Conservation (phyloP, 2,329 filamentous ascomycete species). For the Aspergillus sp. region DNA sequence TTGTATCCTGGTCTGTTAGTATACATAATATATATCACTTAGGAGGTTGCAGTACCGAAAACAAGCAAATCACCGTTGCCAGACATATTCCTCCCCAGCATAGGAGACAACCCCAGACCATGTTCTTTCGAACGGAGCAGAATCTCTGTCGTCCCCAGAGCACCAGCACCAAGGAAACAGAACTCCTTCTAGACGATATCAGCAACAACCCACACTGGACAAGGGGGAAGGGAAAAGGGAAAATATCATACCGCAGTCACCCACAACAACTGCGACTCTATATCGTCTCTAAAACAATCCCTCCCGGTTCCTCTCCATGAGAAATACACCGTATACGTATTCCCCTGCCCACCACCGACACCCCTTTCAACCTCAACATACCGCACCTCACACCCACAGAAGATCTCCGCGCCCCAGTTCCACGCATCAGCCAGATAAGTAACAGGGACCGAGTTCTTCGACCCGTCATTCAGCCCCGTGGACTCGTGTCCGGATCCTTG, state of each 20-base stretch:
- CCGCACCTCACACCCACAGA: slow-evolving; percentile 67
- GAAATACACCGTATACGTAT: slow-evolving; percentile 58
- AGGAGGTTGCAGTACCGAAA: no score
- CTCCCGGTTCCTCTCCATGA: slow-evolving; percentile 1
- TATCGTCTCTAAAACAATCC: not conserved
- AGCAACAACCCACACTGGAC: no score
- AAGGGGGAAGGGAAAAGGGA: no score
- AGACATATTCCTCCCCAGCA: slow-evolving; percentile 9
- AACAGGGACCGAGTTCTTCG: slow-evolving; percentile 58
- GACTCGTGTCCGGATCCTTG: slow-evolving; percentile 62
- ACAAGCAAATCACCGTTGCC: slow-evolving; percentile 11
- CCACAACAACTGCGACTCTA: slow-evolving; percentile 3
- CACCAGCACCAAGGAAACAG: slow-evolving; percentile 53
- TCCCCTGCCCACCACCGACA: no score
- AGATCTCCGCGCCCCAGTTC: slow-evolving; percentile 72
- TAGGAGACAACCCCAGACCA: slow-evolving; percentile 1
- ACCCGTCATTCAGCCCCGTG: slow-evolving; percentile 12
- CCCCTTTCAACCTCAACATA: no score
- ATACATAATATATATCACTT: no score
- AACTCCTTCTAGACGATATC: slow-evolving; percentile 47
- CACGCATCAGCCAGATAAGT: slow-evolving; percentile 69
- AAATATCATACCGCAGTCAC: slow-evolving; percentile 48
- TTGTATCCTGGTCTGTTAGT: slow-evolving; percentile 5
- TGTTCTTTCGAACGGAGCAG: slow-evolving; percentile 10
- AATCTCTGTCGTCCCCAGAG: slow-evolving; percentile 15